Evolutionary conservation across 2,329 filamentous ascomycete genomes (phyloP).

Genomic region (Ciborinia camelliae): DNA sequence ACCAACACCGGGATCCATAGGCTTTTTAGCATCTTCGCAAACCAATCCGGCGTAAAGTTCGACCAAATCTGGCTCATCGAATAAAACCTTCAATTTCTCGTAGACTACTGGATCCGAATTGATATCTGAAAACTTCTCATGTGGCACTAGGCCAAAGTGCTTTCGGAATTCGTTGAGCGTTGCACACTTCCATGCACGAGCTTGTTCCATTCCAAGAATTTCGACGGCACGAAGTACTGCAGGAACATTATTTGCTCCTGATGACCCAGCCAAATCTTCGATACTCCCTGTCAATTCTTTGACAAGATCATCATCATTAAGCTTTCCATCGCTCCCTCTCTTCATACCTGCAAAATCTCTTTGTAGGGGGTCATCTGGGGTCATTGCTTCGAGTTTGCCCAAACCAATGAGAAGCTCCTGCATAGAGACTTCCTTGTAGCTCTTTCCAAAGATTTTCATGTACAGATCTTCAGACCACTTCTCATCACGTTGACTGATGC

Average conservation of each 20-base stretch:
- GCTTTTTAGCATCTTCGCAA: conserved; percentile 51
- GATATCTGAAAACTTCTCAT: conserved; percentile 76
- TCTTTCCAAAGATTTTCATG: conserved; percentile 16
- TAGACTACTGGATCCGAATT: conserved; percentile 71
- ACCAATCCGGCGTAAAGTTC: conserved; percentile 67
- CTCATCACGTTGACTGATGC: conserved; percentile 70
- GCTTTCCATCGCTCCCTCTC: conserved; percentile 61
- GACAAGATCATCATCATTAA: conserved; percentile 73
- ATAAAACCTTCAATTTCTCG: conserved; percentile 60
- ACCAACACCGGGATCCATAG: conserved; percentile 49
- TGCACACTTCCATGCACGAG: conserved; percentile 70
- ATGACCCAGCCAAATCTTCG: conserved; percentile 67
- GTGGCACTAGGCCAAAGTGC: conserved; percentile 72
- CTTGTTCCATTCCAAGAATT: conserved; percentile 73
- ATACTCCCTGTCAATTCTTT: conserved; percentile 63
- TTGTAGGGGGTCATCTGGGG: conserved; percentile 63
- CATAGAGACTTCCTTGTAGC: conserved; percentile 41
- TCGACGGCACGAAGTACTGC: conserved; percentile 71
- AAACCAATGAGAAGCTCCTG: conserved; percentile 60
- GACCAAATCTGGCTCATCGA: conserved; percentile 57
- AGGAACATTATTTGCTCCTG: conserved; percentile 70
- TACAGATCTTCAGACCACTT: conserved; percentile 71
- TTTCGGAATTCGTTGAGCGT: conserved; percentile 77
- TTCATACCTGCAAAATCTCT: conserved; percentile 64
- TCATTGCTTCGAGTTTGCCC: conserved; percentile 56